Base-by-base conservation (phyloP, 495 filamentous ascomycete genomes). In the Penicillium waksmanii region DNA sequence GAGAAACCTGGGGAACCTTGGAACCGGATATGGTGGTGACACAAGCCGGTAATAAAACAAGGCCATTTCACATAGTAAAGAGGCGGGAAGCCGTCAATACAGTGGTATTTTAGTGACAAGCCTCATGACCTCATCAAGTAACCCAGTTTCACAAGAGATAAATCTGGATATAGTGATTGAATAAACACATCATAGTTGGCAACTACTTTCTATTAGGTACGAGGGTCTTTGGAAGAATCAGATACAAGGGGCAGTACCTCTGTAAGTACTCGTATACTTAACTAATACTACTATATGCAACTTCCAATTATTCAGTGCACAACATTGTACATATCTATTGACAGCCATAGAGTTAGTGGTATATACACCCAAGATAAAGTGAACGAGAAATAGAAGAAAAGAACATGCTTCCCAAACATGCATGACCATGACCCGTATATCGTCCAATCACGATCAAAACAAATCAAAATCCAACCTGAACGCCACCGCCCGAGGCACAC, bases 71-170 rank as follows among this genome's bases (percentile, higher is more conserved):
- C 15, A 38, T 38, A n/a, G 8, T n/a, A 13, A n/a, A 12, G 12
- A 12, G 3, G 15, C 36, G 36, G 48, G n/a, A 47, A n/a, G 5
- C 19, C 8, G 8, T 17, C 21, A 18, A 46, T 38, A 58, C 51
- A 11, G 1, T 15, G 40, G 60, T 62, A 53, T 53, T 36, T 10
- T 8, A 12, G 10, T 12, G 11, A 13, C 36, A 38, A 38, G 36
- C 36, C 36, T 38, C 36, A 66, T 69, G 65, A 67, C 65, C 44
- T 66, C 67, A 67, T 65, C 60, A 13, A 38, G 2, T 12, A 13
- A 13, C 11, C 36, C 36, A 13, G 36, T 38, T 38, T 38, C 11
- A 38, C 27, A 31, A 6, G 3, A 31, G 27, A 31, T 31, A 31
- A 23, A 3, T 23, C 23, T 23, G 23, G 23, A 23, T 23, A 23